phyloP scores from a whole-genome alignment of 495 filamentous ascomycete species.

The Astrocystis sublimbata region DNA sequence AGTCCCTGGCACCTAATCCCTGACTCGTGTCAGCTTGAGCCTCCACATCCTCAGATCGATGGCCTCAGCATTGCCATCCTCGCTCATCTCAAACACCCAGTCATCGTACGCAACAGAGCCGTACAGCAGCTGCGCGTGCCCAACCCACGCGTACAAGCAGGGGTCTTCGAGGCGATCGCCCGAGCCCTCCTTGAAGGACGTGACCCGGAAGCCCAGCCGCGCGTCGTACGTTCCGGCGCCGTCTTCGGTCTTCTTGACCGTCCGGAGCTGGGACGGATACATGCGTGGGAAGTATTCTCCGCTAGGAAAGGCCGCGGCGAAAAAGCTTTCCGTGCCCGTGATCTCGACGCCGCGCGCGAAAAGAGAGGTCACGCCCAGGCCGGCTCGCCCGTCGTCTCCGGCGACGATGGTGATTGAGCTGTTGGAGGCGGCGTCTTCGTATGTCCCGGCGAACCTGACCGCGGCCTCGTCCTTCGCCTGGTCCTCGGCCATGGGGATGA shows the following conservation, averaged over 20 bases:
- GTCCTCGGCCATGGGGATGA: constrained; percentile 43
- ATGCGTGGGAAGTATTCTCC: constrained; percentile 6
- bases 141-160: constrained; percentile 26
- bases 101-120: constrained; percentile 43
- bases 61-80: constrained; percentile 28
- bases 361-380: background rate
- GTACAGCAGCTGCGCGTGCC: constrained; percentile 35
- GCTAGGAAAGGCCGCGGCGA: background rate
- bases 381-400: background rate
- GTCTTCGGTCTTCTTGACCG: background rate
- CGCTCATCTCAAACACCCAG: constrained; percentile 41
- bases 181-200: constrained; percentile 4
- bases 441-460: constrained; percentile 42
- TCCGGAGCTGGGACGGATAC: constrained; percentile 8
- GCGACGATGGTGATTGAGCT: constrained; percentile 41
- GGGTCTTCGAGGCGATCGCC: constrained; percentile 19
- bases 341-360: constrained; percentile 7
- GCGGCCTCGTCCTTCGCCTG: constrained; percentile 44
- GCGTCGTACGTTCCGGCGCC: constrained; percentile 12
- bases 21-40: constrained; percentile 4
- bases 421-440: constrained; percentile 34
- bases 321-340: constrained; percentile 4
- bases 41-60: constrained; percentile 34
- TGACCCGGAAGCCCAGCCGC: constrained; percentile 11
- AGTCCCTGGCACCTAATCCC: too few species aligned